Base-by-base conservation (phyloP, 2,329 filamentous ascomycete species). In the Claviceps monticola region DNA sequence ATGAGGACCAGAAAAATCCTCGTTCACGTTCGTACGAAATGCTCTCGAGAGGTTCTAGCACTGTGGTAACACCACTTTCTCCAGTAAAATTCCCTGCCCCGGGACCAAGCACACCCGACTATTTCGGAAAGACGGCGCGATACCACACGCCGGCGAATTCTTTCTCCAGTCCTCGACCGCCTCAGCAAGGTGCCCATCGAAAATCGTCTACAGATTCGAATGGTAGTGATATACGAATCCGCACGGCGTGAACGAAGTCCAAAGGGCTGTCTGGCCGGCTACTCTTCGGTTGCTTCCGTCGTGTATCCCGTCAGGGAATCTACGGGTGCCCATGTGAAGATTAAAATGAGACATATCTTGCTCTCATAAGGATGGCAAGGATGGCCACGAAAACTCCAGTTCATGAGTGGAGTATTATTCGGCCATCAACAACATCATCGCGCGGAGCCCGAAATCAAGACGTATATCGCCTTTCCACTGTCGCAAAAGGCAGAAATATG, bases 1-100 rank as follows among this genome's bases (percentile, higher is more conserved):
- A 71, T 59, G 74, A 79, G 54, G 66, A 75, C 54, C 81, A 81
- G 57, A 75, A 78, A 65, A 80, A 83, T 60, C 74, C 73, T 37
- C 42, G 39, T 49, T 50, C 53, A 46, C 47, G 53, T 71, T 80
- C 83, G 66, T 90, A 90, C 73, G 86, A 90, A 74, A 89, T 90
- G 85, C 81, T 90, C 60, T 79, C 76, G 58, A 73, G 71, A 66
- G 76, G 78, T 60, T 71, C 71, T 65, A 74, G 71, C 66, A 66
- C 71, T 59, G 66, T 71, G 70, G 70, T 78, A 73, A 79, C 76
- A 68, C 72, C 74, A 56, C 61, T 69, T 60, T 67, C 65, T 64
- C 63, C 67, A 64, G 65, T 62, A 58, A 68, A 63, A 61, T 64
- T 62, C 17, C 56, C 62, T 52, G 62, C 61, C 48, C 49, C 56